phyloP scores from a whole-genome alignment of 306 rosid genomes.

The Morella rubra region DNA sequence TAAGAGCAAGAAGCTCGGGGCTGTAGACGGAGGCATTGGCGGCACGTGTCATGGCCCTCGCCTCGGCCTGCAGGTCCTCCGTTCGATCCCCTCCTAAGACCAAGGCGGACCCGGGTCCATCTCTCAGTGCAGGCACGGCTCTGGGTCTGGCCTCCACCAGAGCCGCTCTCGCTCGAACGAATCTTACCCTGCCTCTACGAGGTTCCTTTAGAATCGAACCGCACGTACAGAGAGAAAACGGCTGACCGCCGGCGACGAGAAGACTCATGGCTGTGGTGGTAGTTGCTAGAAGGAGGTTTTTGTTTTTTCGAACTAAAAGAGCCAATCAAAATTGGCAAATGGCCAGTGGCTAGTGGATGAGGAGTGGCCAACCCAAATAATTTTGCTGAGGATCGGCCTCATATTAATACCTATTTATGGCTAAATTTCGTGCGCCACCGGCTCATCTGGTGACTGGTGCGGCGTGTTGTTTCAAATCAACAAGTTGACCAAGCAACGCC shows the following conservation, averaged over 20 bases:
- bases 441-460: not conserved
- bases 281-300: not conserved
- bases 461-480: no score
- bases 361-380: not conserved
- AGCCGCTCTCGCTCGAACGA: slow-evolving; percentile 33
- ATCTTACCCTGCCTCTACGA: slow-evolving; percentile 1
- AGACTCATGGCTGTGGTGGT: slow-evolving; percentile 22
- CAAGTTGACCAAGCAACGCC: no score
- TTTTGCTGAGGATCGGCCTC: not conserved
- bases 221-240: not conserved
- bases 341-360: not conserved
- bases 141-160: slow-evolving; percentile 49
- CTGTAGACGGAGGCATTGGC: slow-evolving; percentile 58
- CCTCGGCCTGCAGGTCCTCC: slow-evolving; percentile 70
- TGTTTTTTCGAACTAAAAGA: not conserved
- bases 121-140: slow-evolving; percentile 29
- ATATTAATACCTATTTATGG: not conserved
- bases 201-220: not conserved
- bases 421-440: not conserved
- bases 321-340: not conserved
- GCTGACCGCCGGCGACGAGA: not conserved
- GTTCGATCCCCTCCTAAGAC: slow-evolving; percentile 46
- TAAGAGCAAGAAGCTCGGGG: slow-evolving; percentile 49
- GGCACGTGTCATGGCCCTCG: slow-evolving; percentile 74
- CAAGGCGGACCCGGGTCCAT: slow-evolving; percentile 18